Evolutionary conservation across 495 filamentous ascomycete genomes (phyloP), one percentile per base, ranked within the genome.

Genomic region (Penicillium cinerascens): DNA sequence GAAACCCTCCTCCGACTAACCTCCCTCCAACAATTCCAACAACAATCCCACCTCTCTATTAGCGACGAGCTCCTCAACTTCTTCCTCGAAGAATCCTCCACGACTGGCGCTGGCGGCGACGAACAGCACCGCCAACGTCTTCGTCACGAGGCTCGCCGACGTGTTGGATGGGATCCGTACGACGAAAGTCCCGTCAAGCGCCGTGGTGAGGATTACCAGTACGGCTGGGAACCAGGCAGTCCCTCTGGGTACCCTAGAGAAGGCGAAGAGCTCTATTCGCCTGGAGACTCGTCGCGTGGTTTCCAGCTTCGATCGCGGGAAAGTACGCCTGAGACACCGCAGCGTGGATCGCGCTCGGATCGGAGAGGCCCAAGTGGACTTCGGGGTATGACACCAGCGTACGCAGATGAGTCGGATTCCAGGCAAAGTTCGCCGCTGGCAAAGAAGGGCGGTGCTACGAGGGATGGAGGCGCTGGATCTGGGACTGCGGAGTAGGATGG

Each of bases 11-110:
- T 99, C 49, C 92, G 95, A 49, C 83, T 99, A 20, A 88, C 87
- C 7, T 87, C 90, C 40, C 79, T 97, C n/a, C 93, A 97, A 67
- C 92, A 97, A 75, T 96, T 93, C 70, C 89, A 96, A 63, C 95
- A 99, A 79, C 79, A 85, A 38, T 89, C 91, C 1, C 95, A 99
- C 59, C 82, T 97, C 26, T 80, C 90, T 29, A 95, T 97, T 59
- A 89, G 87, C n/a, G 95, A 99, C 63, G 90, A 99, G 65, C 80
- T 96, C 7, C 77, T 97, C 15, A 91, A 85, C 50, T 96, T 97
- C 75, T 99, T 97, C 76, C 80, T 99, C 33, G 83, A 88, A 55
- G 91, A 96, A 63, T 87, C 84, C 0, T 78, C 81, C 21, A 81
- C 83, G 5, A 88, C 87, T 5, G 89, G 84, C 53, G 84, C 87